Evolutionary conservation across 805 yeast species (phyloP).

Genomic region (Myxozyma mucilagina): DNA sequence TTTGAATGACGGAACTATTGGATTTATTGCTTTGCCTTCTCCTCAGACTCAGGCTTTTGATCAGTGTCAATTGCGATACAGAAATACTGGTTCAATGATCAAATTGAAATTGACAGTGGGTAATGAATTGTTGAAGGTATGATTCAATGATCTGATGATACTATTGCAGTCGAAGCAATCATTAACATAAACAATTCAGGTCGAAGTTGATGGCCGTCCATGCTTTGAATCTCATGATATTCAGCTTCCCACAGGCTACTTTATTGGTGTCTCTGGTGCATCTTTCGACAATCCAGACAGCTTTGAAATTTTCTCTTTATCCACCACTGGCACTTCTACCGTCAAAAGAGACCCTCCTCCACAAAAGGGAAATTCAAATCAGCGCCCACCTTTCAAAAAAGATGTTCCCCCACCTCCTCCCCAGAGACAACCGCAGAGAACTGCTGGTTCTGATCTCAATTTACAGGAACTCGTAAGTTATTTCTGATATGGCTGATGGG

Average conservation of each 20-base stretch:
- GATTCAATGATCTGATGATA: background rate
- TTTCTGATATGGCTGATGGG: background rate
- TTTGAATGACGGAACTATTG: slow-evolving; percentile 42
- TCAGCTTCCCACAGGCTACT: slow-evolving; percentile 39
- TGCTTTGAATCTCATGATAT: slow-evolving; percentile 42
- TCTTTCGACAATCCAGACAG: slow-evolving; percentile 30
- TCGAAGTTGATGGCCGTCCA: slow-evolving; percentile 43
- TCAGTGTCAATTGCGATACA: slow-evolving; percentile 41
- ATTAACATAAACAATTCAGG: slow-evolving; percentile 18
- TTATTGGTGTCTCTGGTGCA: slow-evolving; percentile 42
- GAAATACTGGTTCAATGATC: slow-evolving; percentile 40
- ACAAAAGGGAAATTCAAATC: background rate
- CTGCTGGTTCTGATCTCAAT: background rate
- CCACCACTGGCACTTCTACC: slow-evolving; percentile 20
- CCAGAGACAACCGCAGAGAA: slow-evolving; percentile 11
- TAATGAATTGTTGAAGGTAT: slow-evolving; percentile 34
- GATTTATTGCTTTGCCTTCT: slow-evolving; percentile 33
- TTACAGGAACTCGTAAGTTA: slow-evolving; percentile 9
- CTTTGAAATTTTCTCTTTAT: slow-evolving; percentile 25
- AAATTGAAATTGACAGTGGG: slow-evolving; percentile 40
- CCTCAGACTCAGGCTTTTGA: slow-evolving; percentile 41
- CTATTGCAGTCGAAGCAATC: background rate
- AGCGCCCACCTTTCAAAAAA: background rate
- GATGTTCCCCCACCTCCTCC: background rate
- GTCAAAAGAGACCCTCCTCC: background rate